Base-by-base conservation (phyloP, 139 green algal genomes). In the Pleodorina starrii region DNA sequence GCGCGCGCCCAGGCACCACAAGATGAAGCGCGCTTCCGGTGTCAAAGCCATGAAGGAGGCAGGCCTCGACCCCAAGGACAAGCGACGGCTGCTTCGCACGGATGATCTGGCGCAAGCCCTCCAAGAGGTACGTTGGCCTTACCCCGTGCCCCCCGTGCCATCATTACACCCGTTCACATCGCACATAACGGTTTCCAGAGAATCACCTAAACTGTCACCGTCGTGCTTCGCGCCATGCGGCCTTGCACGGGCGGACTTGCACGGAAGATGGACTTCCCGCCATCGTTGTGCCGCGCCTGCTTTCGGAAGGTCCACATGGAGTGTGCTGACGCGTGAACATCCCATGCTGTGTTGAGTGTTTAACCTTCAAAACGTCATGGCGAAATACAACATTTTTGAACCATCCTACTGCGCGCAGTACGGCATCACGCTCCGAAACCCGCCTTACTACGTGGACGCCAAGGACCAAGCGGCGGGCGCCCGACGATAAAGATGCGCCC, bases 41-140 rank as follows among this genome's bases (percentile, higher is more conserved):
- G 42, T 63, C 0, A 87, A 87, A 72, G 81, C 81, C n/a, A 87
- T 87, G 81, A 87, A 87, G 60, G 81, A 87, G 81, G 42, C 60
- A 23, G 81, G 81, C 29, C 60, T 87, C 21, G 81, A 87, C 60
- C 81, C 81, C 25, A 87, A 87, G 44, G 81, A 87, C 25, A 87
- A 87, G 81, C 81, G 81, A 11, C 44, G 60, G 1, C 12, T 87
- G 60, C 60, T 87, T 40, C 81, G 81, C n/a, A 87, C 81, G 0
- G 81, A 87, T n/a, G 81, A 87, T 60, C 43, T 87, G 29, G 81
- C 81, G 27, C 60, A 77, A 46, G 81, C 81, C 10, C 60, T 87
- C n/a, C 81, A 87, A 27, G 81, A 87, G 81, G 81, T 87, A 57
- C 54, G 54, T 66, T n/a, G n/a, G n/a, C n/a, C n/a, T n/a, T n/a